phyloP scores from a whole-genome alignment of 2,329 filamentous ascomycete species.

The Neurospora sp. region DNA sequence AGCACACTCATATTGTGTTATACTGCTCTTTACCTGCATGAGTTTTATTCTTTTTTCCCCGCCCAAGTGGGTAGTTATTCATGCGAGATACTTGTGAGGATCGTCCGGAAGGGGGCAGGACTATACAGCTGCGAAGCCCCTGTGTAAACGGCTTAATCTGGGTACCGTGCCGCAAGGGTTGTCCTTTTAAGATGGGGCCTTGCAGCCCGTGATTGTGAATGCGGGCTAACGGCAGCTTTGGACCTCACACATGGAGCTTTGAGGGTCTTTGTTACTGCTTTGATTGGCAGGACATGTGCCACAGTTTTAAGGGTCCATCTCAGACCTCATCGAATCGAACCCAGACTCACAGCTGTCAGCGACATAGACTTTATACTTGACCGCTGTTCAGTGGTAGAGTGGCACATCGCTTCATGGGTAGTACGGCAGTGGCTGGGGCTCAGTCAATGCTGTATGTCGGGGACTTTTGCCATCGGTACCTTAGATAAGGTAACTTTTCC shows the following conservation, averaged over 20 bases:
- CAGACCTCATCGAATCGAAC: neutral
- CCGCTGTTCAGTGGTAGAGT: neutral
- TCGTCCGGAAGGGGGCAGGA: neutral
- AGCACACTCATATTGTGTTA: neutral
- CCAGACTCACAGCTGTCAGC: neutral
- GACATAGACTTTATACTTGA: neutral
- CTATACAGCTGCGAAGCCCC: neutral
- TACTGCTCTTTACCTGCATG: neutral
- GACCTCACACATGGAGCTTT: neutral
- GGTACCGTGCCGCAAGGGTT: neutral
- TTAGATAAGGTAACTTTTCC: neutral
- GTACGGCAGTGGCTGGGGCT: neutral
- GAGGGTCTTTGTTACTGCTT: neutral
- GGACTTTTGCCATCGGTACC: neutral
- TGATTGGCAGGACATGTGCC: neutral
- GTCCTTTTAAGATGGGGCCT: neutral
- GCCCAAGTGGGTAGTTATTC: no score
- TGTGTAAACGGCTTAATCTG: neutral
- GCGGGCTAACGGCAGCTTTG: neutral
- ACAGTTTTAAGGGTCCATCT: neutral
- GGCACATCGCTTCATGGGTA: neutral
- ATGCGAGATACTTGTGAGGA: neutral
- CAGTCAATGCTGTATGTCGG: neutral
- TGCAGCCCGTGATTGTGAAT: neutral
- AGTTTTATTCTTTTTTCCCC: neutral